Percentiles rank a stretch among this genome's conserved stretches.
Conservation (phyloP, 2,329 filamentous ascomycete species). For the Fusarium scirpi region DNA sequence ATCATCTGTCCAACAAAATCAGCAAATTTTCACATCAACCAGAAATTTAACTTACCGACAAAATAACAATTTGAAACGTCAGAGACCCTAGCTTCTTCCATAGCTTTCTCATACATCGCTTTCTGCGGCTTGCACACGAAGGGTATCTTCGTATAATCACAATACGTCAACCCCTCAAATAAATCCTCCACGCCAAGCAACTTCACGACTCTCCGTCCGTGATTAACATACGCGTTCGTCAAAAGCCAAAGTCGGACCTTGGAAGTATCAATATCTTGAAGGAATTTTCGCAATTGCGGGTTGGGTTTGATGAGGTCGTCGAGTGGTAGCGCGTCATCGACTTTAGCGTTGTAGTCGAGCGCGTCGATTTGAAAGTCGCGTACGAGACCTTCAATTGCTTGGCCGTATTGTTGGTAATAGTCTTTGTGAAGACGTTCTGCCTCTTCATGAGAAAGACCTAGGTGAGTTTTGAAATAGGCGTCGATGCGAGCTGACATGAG, state of each 20-base stretch:
- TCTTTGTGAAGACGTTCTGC: constrained; percentile 87
- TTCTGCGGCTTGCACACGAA: constrained; percentile 88
- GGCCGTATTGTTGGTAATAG: constrained; percentile 96
- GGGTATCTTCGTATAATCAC: constrained; percentile 80
- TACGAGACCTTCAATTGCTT: constrained; percentile 94
- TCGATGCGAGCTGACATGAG: constrained; percentile 87
- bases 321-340: constrained; percentile 95
- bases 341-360: constrained; percentile 91
- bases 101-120: constrained; percentile 88
- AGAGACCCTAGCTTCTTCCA: constrained; percentile 80
- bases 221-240: constrained; percentile 94
- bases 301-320: constrained; percentile 86
- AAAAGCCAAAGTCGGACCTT: constrained; percentile 94
- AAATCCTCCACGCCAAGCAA: constrained; percentile 85
- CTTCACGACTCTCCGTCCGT: constrained; percentile 83
- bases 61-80: constrained; percentile 83
- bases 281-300: constrained; percentile 76
- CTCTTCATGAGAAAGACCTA: constrained; percentile 78
- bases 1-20: constrained; percentile 71
- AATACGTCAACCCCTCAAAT: constrained; percentile 95
- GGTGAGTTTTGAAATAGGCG: constrained; percentile 72
- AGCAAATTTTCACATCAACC: not conserved
- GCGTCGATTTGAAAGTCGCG: constrained; percentile 95
- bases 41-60: constrained; percentile 72
- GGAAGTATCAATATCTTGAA: constrained; percentile 82